These are phyloP conservation scores for Colletotrichum lini DNA, from an alignment of 2,329 filamentous ascomycete genomes.

Conservation along the genomic window DNA sequence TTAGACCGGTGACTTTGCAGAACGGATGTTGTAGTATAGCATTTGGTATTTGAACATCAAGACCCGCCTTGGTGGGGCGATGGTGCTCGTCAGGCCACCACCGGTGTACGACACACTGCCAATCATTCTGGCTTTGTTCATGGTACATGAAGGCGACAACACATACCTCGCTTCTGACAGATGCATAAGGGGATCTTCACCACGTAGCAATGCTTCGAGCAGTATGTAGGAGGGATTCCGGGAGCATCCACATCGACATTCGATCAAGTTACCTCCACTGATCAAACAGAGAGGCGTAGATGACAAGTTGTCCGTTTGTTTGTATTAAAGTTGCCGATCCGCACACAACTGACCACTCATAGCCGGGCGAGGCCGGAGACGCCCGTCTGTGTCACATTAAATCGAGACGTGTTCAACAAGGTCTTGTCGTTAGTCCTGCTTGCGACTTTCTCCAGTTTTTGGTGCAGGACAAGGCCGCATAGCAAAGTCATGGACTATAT, in stretches of 20 bases:
- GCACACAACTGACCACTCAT: not conserved
- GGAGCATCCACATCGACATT: not conserved
- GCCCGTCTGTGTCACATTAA: constrained; percentile 12
- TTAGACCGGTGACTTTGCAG: not conserved
- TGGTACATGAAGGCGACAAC: too few species aligned
- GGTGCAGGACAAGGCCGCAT: not conserved
- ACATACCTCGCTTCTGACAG: not conserved
- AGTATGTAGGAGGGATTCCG: not conserved
- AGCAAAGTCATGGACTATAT: not conserved
- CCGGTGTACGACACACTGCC: not conserved
- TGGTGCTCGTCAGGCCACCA: not conserved
- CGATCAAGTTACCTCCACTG: not conserved
- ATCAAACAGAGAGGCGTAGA: not conserved
- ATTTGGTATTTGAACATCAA: not conserved
- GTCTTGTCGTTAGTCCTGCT: constrained; percentile 3
- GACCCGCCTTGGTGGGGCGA: not conserved
- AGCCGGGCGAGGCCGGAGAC: not conserved
- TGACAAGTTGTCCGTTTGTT: not conserved
- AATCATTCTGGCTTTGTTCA: not conserved
- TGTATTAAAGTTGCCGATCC: constrained; percentile 10
- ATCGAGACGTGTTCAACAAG: not conserved
- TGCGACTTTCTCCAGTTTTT: not conserved
- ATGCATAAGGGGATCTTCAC: not conserved
- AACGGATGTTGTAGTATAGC: not conserved
- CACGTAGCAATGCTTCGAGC: not conserved